Evolutionary conservation across 2,329 filamentous ascomycete species (phyloP), one percentile per base, ranked within the genome.

Genomic region (Fusarium fujikuroi): DNA sequence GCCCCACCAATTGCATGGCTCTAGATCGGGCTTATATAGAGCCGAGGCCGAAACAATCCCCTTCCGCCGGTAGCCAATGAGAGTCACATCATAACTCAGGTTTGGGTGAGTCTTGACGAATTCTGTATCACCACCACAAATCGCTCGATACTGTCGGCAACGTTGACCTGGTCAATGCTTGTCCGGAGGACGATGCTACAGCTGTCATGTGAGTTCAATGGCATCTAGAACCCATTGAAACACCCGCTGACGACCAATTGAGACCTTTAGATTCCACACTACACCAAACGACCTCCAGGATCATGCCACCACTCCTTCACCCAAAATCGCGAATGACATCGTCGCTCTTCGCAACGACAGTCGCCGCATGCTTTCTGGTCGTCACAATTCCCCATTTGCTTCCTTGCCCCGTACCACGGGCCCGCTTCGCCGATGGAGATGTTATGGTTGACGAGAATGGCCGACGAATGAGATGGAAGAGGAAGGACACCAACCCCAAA

Each of bases 261-360:
- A 76, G 73, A 78, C 63, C 32, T 74, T 62, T 77, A 77, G 68
- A 77, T 69, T 66, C 60, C 59, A n/a, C 65, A 66, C 25, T 54
- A 14, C 60, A 67, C 60, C 42, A 59, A 66, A 73, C 68, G 47
- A 64, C 61, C 58, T 42, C 40, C 40, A 40, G 73, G 61, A 84
- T 79, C 81, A 96, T 96, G 93, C 91, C 94, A 78, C 93, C 94
- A 70, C 92, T 95, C 84, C 91, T 99, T 46, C 96, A 99, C 83
- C 96, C 96, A 39, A 92, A 95, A 82, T 98, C 95, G 76, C 92
- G 94, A 78, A 93, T 94, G 85, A 99, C 96, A 77, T 95, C 93
- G 63, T 96, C 95, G 50, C 92, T 99, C 69, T 99, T 99, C 85
- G 95, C 94, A 57, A 94, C 93, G n/a, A 98, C 95, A 2, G 89